Evolutionary conservation across 768 basidiomycete species (phyloP).

Genomic region (Paxillus rubicundulus): DNA sequence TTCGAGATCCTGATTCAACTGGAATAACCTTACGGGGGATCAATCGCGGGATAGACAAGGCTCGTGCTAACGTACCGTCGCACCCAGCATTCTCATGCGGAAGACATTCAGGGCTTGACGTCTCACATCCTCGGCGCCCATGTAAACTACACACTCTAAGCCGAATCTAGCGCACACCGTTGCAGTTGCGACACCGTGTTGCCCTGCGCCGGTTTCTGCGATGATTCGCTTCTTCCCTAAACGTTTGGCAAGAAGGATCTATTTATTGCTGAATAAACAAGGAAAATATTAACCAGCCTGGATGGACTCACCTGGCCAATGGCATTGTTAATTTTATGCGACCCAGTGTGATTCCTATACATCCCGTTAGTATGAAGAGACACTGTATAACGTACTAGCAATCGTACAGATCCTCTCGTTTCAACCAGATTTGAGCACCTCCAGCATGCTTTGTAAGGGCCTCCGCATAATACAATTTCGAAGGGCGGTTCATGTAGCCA

Average conservation of each 20-base stretch:
- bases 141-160: conserved; percentile 92
- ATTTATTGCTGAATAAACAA: background rate
- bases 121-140: conserved; percentile 97
- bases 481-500: conserved; percentile 94
- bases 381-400: background rate
- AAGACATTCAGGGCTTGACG: conserved; percentile 97
- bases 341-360: conserved; percentile 91
- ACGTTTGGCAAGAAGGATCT: conserved; percentile 92
- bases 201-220: conserved; percentile 98
- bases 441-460: conserved; percentile 86
- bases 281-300: background rate
- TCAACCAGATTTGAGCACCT: conserved; percentile 97
- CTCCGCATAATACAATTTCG: conserved; percentile 87
- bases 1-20: conserved; percentile 89
- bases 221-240: conserved; percentile 97
- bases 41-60: background rate
- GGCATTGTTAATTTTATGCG: conserved; percentile 99
- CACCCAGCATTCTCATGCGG: conserved; percentile 96
- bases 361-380: conserved; percentile 2
- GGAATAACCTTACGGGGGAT: conserved; percentile 70
- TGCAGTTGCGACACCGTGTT: conserved; percentile 98
- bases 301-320: conserved; percentile 75
- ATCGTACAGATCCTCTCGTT: conserved; percentile 86
- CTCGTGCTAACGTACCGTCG: conserved; percentile 50
- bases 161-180: conserved; percentile 98